A percentile compares a stretch with the other conserved stretches of the same genome.
Evolutionary conservation across 1,284 basidiomycete species (phyloP).

Genomic region (Ustilago bromivora): DNA sequence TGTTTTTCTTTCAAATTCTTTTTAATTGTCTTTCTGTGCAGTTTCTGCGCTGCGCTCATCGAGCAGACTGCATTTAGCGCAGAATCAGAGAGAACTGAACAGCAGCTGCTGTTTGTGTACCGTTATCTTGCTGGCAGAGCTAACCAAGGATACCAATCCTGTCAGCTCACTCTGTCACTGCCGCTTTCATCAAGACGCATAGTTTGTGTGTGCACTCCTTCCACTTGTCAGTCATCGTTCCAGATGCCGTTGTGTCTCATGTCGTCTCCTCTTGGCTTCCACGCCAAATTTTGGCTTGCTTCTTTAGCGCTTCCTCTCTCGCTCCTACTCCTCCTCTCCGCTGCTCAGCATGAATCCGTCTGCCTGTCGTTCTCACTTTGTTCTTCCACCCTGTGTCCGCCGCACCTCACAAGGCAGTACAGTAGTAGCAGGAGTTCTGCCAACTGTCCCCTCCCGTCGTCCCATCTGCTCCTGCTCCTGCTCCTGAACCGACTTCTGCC

Average conservation of each 20-base stretch:
- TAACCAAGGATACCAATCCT: background rate
- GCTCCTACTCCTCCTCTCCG: too few relatives aligned
- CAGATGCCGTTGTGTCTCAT: constrained; percentile 34
- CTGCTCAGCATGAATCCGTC: constrained; percentile 7
- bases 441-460: background rate
- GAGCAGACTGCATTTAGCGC: background rate
- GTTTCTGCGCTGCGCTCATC: constrained; percentile 9
- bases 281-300: constrained; percentile 20
- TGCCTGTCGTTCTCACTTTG: constrained; percentile 9
- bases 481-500: constrained; percentile 7
- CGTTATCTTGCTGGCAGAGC: background rate
- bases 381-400: background rate
- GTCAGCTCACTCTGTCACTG: background rate
- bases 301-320: background rate
- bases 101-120: background rate
- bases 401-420: background rate
- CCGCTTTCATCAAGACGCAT: background rate
- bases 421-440: background rate
- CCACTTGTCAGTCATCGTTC: constrained; percentile 19
- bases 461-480: constrained; percentile 1
- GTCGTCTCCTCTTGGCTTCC: constrained; percentile 33
- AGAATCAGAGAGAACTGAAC: background rate
- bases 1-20: too few relatives aligned
- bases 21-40: constrained; percentile 3
- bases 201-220: background rate